Base-by-base conservation (phyloP, 345 rosid species). In the Theobroma cacao region DNA sequence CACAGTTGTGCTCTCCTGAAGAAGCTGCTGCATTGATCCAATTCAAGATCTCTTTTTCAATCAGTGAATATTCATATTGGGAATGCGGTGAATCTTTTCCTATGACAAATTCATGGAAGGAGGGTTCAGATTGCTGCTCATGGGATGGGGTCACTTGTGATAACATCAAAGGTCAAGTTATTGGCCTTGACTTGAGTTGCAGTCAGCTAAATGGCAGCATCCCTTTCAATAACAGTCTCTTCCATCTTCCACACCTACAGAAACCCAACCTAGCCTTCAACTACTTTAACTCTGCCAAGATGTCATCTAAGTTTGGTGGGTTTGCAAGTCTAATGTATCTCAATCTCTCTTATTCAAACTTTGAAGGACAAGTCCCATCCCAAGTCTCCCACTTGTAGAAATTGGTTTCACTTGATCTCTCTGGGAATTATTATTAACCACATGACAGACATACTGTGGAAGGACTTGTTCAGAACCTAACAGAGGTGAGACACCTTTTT, bases 121-220 rank as follows among this genome's bases (percentile, higher is more conserved):
- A 62, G 3, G 84, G 69, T 4, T 59, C 41, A 0, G 78, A 83
- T 74, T 83, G 85, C 61, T 83, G 86, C 71, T 69, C 13, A 18
- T 79, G 85, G 82, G 81, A 83, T 62, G 85, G 86, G 0, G 78
- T 83, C 4, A 79, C 61, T 0, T 81, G 81, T 7, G 83, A 84
- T 24, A 0, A 0, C 0, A 3, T 53, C 22, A 77, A 48, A 0
- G 81, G 81, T 3, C 36, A 75, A 8, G 80, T 78, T 8, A 58
- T 72, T 40, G 63, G 78, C 41, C 84, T 81, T 12, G 82, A 81
- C 71, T 78, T 81, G 26, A 13, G 43, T 7, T 56, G 66, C 48
- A 75, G 84, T 17, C 4, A 53, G 60, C 61, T 84, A 45, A 0
- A 0, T 4, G 82, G 82, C 9, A 14, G 5, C 2, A 6, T 84